Evolutionary conservation across 2,329 filamentous ascomycete genomes (phyloP).

Genomic region (Ascochyta clinopodiicola): DNA sequence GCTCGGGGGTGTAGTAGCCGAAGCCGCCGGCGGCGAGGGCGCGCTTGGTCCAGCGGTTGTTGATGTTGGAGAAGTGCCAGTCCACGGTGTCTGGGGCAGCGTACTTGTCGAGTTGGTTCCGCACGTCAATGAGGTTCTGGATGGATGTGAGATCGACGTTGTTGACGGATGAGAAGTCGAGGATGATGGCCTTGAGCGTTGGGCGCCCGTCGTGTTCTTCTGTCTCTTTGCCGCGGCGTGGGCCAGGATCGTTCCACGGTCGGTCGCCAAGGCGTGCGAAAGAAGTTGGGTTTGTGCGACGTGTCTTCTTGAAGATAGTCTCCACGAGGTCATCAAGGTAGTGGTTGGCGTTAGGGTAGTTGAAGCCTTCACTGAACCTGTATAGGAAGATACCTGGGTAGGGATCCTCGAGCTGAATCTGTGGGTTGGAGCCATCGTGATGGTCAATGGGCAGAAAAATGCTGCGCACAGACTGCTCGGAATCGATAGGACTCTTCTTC

Average conservation of each 20-base stretch:
- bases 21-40: constrained; percentile 90
- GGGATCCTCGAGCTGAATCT: constrained; percentile 76
- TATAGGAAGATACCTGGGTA: constrained; percentile 97
- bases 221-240: constrained; percentile 61
- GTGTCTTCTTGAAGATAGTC: constrained; percentile 65
- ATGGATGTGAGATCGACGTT: constrained; percentile 93
- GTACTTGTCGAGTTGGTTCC: constrained; percentile 93
- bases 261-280: constrained; percentile 70
- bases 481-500: constrained; percentile 32
- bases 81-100: constrained; percentile 82
- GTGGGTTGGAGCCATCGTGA: constrained; percentile 86
- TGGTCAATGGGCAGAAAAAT: constrained; percentile 89
- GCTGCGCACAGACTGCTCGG: constrained; percentile 66
- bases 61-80: constrained; percentile 93
- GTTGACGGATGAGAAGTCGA: constrained; percentile 94
- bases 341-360: constrained; percentile 92
- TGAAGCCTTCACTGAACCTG: constrained; percentile 93
- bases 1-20: constrained; percentile 72
- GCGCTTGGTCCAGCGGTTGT: constrained; percentile 92
- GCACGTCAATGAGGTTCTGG: constrained; percentile 91
- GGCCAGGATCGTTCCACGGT: constrained; percentile 94
- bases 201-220: constrained; percentile 61
- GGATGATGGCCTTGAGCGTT: constrained; percentile 82
- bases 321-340: constrained; percentile 73
- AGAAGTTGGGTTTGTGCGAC: constrained; percentile 73